Evolutionary conservation across 148 eudicot genomes (phyloP), one percentile per base, ranked within the genome.

Genomic region (Amaranthus palmeri): DNA sequence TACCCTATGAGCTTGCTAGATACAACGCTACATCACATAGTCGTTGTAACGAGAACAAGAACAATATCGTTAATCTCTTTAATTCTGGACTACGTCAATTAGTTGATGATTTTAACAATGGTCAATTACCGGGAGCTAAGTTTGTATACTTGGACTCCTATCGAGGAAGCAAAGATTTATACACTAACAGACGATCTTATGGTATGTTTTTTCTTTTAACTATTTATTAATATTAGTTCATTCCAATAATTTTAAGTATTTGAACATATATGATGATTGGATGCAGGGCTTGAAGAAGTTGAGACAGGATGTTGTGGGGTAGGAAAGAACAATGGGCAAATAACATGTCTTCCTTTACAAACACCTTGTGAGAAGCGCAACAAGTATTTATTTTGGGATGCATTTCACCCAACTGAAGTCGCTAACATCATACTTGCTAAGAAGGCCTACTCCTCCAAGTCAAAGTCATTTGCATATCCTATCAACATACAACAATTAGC

Each of bases 241-340:
- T n/a, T n/a, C n/a, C n/a, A n/a, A n/a, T n/a, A n/a, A n/a, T n/a
- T n/a, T n/a, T n/a, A n/a, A n/a, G n/a, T n/a, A n/a, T n/a, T n/a
- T n/a, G n/a, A n/a, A n/a, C n/a, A n/a, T n/a, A n/a, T n/a, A n/a
- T n/a, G n/a, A n/a, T n/a, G n/a, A n/a, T n/a, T n/a, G n/a, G n/a
- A n/a, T n/a, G 61, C 79, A 92, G 97, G 96, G 61, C 81, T 92
- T 71, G 81, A 86, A 54, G 91, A 85, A 56, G 68, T 81, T 51
- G 90, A 92, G 74, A 77, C 71, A 54, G 97, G 88, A 50, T 92
- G 97, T 55, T 92, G 97, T 66, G 96, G 96, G 17, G 97, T 90
- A 54, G 97, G 97, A 50, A 88, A 79, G 80, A 88, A 90, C 86
- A 92, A 92, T 50, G 97, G 97, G 46, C 91, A 88, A 67, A 80